Evolutionary conservation across 306 rosid genomes (phyloP).

Genomic region (Delonix regia): DNA sequence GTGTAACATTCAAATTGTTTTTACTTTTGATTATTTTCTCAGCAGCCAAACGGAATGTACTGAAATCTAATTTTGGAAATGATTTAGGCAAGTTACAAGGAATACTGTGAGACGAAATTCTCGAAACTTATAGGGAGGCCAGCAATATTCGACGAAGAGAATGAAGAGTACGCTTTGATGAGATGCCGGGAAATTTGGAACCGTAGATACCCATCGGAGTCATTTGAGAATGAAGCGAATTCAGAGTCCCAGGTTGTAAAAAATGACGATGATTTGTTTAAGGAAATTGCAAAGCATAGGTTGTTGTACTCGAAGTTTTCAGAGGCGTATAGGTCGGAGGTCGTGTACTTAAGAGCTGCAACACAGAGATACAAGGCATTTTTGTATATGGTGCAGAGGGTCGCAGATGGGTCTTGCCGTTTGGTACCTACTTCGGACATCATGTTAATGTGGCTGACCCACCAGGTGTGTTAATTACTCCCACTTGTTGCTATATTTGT

Average conservation of each 20-base stretch:
- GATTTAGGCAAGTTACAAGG: conserved; percentile 60
- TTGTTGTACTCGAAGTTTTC: conserved; percentile 51
- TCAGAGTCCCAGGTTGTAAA: conserved; percentile 35
- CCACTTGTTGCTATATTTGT: background rate
- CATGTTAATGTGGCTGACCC: conserved; percentile 80
- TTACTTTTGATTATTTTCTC: background rate
- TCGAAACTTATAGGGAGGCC: conserved; percentile 73
- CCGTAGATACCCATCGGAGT: conserved; percentile 60
- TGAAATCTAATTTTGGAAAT: background rate
- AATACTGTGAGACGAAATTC: conserved; percentile 72
- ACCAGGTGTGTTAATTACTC: conserved; percentile 62
- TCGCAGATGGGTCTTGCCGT: conserved; percentile 48
- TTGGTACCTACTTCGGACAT: conserved; percentile 85
- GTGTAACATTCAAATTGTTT: background rate
- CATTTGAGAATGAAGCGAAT: conserved; percentile 74
- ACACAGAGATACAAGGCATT: conserved; percentile 82
- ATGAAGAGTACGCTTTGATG: conserved; percentile 78
- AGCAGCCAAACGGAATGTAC: background rate
- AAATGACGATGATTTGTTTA: conserved; percentile 43
- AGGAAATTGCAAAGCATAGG: conserved; percentile 55
- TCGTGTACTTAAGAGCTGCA: conserved; percentile 72
- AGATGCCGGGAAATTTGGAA: conserved; percentile 74
- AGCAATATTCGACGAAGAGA: conserved; percentile 73
- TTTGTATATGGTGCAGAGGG: conserved; percentile 58
- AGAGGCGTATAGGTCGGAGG: conserved; percentile 74